Percentiles rank a stretch among this genome's conserved stretches.
Conservation (phyloP, 2,329 filamentous ascomycete species). For the Metarhizium brunneum region DNA sequence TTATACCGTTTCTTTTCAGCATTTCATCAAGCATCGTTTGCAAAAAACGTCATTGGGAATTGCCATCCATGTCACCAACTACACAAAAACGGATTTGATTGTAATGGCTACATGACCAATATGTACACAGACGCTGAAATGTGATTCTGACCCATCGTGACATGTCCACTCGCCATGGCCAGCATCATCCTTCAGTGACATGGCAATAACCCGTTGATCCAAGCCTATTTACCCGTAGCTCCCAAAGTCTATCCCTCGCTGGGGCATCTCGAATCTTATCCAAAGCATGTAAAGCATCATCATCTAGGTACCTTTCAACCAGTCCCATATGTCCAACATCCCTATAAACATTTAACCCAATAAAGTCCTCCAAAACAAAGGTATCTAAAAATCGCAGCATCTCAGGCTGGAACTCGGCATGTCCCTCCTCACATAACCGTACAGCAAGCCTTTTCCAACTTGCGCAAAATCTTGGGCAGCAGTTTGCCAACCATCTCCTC, state of each 20-base stretch:
- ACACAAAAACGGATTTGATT: too few relatives aligned
- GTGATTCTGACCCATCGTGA: not conserved
- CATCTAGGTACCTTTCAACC: not conserved
- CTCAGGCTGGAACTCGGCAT: too few relatives aligned
- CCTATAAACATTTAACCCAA: not conserved
- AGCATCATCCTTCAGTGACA: not conserved
- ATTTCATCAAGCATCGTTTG: too few relatives aligned
- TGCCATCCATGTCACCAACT: too few relatives aligned
- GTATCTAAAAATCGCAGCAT: not conserved
- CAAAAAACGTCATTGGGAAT: too few relatives aligned
- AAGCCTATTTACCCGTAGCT: not conserved
- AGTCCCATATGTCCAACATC: not conserved
- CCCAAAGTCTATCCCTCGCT: not conserved
- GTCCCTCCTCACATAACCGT: slow-evolving; percentile 54
- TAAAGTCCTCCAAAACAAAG: not conserved
- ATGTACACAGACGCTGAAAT: too few relatives aligned
- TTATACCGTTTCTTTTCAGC: too few relatives aligned
- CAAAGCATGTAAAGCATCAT: not conserved
- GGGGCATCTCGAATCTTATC: not conserved
- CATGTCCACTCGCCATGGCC: not conserved
- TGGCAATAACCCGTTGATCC: not conserved
- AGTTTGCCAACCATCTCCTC: slow-evolving; percentile 52
- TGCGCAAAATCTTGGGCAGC: slow-evolving; percentile 50
- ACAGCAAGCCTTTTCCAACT: slow-evolving; percentile 62
- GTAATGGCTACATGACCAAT: too few relatives aligned